Base-by-base conservation (phyloP, 306 rosid genomes). In the Canavalia gladiata region DNA sequence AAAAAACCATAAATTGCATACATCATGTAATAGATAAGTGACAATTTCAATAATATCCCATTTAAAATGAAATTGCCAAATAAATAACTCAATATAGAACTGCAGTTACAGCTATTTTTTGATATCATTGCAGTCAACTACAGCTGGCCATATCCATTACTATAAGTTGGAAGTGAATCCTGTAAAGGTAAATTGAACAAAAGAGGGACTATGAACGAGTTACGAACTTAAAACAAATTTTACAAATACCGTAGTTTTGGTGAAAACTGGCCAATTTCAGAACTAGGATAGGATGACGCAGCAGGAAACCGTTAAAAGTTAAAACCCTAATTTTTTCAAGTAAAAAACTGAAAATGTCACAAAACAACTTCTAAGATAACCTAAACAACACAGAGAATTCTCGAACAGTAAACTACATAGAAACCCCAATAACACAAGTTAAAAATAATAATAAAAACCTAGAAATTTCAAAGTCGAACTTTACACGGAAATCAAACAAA, bases 271-370 rank as follows among this genome's bases (percentile, higher is more conserved):
- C 51, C 54, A 79, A 47, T 43, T 72, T 71, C 62, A 34, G 71
- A 60, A 72, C 41, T 28, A 35, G 39, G 30, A 72, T 31, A 34
- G 52, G 50, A 50, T 1, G 46, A 9, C 58, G 68, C 31, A 13
- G 43, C 57, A 56, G 5, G 70, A 43, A 1, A 43, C 8, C 7
- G 47, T 43, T 6, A 43, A 43, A 4, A 43, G 51, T 64, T 59
- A 55, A 85, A 75, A 66, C 43, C 75, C 79, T 50, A 50, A 68
- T 75, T 52, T 58, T 43, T 55, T 54, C 47, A 52, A 63, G 41
- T 13, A 74, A 29, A 74, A 10, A 29, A 31, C n/a, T 30, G 55
- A 71, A 79, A 39, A 7, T 33, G 49, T 30, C 3, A 35, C 18
- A 35, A n/a, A 52, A 12, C 18, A 75, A 82, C 66, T 43, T 42